These are phyloP conservation scores for Lepidopterella palustris DNA, from an alignment of 495 filamentous ascomycete genomes.

Conservation along the genomic window DNA sequence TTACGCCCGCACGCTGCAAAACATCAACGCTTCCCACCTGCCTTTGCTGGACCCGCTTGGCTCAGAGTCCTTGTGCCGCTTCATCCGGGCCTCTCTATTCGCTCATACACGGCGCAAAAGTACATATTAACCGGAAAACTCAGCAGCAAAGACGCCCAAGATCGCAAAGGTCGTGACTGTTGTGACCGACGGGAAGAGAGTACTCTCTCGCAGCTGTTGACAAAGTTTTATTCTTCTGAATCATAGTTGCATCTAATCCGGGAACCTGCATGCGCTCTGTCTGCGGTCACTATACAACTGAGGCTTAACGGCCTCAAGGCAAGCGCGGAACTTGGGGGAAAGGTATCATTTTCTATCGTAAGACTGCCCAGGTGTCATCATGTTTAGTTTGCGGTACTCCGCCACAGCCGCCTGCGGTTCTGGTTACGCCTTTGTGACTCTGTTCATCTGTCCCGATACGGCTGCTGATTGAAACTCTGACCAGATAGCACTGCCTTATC, in stretches of 20 bases:
- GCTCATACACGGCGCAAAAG: neutral
- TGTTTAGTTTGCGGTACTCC: neutral
- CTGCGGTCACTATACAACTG: neutral
- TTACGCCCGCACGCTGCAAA: neutral
- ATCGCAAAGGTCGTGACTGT: too few relatives aligned
- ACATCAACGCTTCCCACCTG: neutral
- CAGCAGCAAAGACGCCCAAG: neutral
- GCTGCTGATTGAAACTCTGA: neutral
- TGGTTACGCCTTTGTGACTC: too few relatives aligned
- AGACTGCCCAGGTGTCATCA: neutral
- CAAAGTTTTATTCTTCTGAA: neutral
- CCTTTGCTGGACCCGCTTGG: neutral
- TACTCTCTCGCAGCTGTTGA: neutral
- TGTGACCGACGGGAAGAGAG: neutral
- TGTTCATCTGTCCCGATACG: too few relatives aligned
- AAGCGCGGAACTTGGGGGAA: neutral
- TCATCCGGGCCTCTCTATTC: neutral
- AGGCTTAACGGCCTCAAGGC: neutral
- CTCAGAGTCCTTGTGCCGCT: neutral
- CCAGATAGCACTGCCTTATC: neutral
- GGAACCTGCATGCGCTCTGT: neutral
- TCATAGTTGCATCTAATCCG: neutral
- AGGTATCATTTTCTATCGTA: neutral
- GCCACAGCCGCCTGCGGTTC: neutral
- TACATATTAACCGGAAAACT: neutral